Conservation (phyloP, 176 grass and related monocot species). For the Eleusine indica region DNA sequence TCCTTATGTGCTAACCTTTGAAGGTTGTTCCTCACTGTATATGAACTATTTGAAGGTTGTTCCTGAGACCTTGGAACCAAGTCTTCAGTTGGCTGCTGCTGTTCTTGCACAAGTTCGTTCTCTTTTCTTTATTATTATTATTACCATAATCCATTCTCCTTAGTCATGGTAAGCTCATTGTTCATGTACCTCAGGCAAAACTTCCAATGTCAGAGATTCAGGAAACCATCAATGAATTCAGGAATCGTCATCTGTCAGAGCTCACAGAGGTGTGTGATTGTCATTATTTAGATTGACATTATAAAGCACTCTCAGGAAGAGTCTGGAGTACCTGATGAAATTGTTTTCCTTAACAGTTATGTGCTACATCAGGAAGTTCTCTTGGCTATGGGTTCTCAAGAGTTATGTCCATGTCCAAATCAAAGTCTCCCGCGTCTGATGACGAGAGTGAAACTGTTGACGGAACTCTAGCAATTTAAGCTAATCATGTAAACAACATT, state of each 20-base stretch:
- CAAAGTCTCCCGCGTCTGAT: slow-evolving; percentile 48
- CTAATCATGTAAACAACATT: background rate
- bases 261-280: slow-evolving; percentile 74
- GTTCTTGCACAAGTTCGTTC: slow-evolving; percentile 90
- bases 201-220: slow-evolving; percentile 95
- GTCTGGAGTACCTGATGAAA: background rate
- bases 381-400: slow-evolving; percentile 87
- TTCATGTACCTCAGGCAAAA: slow-evolving; percentile 64
- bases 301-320: background rate
- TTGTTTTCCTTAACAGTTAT: slow-evolving; percentile 53
- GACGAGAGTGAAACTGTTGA: slow-evolving; percentile 76
- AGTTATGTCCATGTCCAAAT: slow-evolving; percentile 59
- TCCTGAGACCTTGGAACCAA: slow-evolving; percentile 98
- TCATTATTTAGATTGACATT: background rate
- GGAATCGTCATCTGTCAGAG: slow-evolving; percentile 92
- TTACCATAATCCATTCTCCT: slow-evolving; percentile 1
- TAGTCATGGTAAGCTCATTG: slow-evolving; percentile 13
- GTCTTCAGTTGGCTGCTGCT: slow-evolving; percentile 95
- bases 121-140: background rate
- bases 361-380: slow-evolving; percentile 70
- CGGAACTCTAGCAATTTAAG: slow-evolving; percentile 69
- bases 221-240: slow-evolving; percentile 87
- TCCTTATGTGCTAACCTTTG: background rate
- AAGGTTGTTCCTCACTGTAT: background rate
- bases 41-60: slow-evolving; percentile 71